phyloP scores from a whole-genome alignment of 2,329 filamentous ascomycete genomes.

The Diaporthe sp. region DNA sequence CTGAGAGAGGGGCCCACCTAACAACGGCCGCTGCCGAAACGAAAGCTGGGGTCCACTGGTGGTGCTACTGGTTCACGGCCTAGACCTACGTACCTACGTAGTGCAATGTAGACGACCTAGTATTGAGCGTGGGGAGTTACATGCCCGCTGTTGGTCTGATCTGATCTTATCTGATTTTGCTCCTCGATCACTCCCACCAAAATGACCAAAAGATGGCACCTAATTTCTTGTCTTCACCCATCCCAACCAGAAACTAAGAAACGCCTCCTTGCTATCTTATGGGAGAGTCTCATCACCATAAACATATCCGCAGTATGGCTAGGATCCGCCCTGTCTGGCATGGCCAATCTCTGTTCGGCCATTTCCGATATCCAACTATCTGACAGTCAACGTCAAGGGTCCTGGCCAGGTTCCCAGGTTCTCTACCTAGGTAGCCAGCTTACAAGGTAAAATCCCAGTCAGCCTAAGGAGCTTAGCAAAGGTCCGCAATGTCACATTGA shows the following conservation, averaged over 20 bases:
- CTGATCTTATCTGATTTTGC: not conserved
- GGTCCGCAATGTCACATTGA: not conserved
- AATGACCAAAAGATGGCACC: not conserved
- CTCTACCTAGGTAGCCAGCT: not conserved
- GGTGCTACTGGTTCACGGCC: not conserved
- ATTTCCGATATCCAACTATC: not conserved
- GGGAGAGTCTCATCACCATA: not conserved
- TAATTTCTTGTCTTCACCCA: not conserved
- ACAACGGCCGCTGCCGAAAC: slow-evolving; percentile 22
- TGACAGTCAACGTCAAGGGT: not conserved
- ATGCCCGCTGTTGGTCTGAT: not conserved
- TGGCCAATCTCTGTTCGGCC: not conserved
- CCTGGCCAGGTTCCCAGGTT: not conserved
- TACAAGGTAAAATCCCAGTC: not conserved
- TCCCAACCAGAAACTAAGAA: not conserved
- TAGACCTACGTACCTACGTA: not conserved
- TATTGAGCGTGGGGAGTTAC: not conserved
- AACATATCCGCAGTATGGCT: not conserved
- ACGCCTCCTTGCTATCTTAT: not conserved
- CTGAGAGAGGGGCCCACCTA: slow-evolving; percentile 13
- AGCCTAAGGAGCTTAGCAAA: not conserved
- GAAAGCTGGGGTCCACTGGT: not conserved
- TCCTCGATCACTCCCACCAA: not conserved
- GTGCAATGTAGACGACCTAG: too few relatives aligned
- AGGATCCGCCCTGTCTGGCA: not conserved